Evolutionary conservation across 805 yeast species (phyloP).

Genomic region (Blastobotrys robertii): DNA sequence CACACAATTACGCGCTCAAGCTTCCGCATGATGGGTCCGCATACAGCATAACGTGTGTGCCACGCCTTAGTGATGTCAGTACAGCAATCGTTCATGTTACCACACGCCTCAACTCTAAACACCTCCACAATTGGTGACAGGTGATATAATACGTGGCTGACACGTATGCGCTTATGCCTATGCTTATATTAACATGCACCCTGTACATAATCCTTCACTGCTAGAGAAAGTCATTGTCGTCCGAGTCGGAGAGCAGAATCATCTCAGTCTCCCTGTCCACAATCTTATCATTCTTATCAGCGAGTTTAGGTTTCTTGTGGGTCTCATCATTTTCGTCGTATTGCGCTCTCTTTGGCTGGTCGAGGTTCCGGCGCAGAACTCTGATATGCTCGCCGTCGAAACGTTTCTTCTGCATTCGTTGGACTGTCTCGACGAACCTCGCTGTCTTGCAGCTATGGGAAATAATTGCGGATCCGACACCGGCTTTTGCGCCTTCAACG

Average conservation of each 20-base stretch:
- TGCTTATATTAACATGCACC: too few species aligned
- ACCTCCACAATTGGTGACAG: too few species aligned
- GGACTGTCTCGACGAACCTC: background rate
- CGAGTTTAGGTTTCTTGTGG: too few species aligned
- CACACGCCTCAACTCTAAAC: too few species aligned
- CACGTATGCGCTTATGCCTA: too few species aligned
- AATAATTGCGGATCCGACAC: slow-evolving; percentile 2
- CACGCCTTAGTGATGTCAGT: too few species aligned
- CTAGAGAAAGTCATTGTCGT: background rate
- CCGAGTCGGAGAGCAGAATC: background rate
- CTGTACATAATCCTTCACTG: background rate
- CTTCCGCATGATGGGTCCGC: too few species aligned
- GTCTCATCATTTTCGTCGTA: too few species aligned
- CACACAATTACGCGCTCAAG: too few species aligned
- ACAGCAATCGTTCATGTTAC: too few species aligned
- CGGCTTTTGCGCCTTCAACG: slow-evolving; percentile 2
- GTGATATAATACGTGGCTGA: too few species aligned
- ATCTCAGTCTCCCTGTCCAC: background rate
- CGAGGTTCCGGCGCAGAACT: slow-evolving; percentile 1
- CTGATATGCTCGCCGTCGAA: slow-evolving; percentile 1
- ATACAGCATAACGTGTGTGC: too few species aligned
- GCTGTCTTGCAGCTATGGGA: slow-evolving; percentile 4
- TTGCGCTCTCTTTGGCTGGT: background rate
- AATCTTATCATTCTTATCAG: background rate
- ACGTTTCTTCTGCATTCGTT: background rate